These are phyloP conservation scores for Trichophyton simii DNA, from an alignment of 2,329 filamentous ascomycete genomes.

Conservation along the genomic window DNA sequence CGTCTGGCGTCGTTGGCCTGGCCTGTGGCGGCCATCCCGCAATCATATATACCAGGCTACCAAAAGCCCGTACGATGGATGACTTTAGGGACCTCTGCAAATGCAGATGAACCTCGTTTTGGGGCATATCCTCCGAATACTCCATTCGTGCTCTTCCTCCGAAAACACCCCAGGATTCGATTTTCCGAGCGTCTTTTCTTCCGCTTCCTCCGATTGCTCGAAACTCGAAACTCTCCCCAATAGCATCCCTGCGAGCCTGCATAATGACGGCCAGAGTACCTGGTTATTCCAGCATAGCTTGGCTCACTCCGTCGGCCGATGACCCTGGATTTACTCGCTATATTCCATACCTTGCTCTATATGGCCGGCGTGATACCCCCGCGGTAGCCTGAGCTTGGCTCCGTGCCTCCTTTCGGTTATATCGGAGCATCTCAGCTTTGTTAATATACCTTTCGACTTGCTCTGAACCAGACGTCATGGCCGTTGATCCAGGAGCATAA, in stretches of 20 bases:
- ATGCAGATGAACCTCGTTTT: not conserved
- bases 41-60: not conserved
- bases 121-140: not conserved
- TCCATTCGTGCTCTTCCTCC: not conserved
- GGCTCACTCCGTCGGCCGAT: not conserved
- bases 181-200: not conserved
- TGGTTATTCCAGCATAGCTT: not conserved
- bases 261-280: not conserved
- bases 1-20: not conserved
- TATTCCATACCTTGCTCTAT: not conserved
- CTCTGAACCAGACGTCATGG: not conserved
- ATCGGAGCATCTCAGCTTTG: not conserved
- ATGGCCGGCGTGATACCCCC: not conserved
- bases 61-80: not conserved
- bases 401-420: not conserved
- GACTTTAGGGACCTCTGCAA: not conserved
- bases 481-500: not conserved
- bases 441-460: not conserved
- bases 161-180: not conserved
- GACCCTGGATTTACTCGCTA: not conserved
- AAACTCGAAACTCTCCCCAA: not conserved
- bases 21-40: not conserved
- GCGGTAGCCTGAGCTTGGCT: not conserved
- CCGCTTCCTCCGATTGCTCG: not conserved
- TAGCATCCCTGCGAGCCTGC: not conserved